Base-by-base conservation (phyloP, 1,139 yeast species). In the Chernovozyma sophiae-reginae region DNA sequence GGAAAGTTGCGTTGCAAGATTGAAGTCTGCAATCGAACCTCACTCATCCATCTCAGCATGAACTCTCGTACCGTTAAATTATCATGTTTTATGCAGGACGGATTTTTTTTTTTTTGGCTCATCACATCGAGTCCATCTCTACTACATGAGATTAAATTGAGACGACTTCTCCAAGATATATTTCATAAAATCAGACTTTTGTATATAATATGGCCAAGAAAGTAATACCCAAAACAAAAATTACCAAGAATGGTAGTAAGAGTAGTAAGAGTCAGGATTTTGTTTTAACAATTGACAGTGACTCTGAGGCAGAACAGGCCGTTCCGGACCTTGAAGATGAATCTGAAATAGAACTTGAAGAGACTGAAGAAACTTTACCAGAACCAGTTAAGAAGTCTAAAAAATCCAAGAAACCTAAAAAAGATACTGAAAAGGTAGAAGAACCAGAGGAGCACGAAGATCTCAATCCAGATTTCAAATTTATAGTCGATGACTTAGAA, bases 391-490 rank as follows among this genome's bases (percentile, higher is more conserved):
- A 41, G 31, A 46, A 47, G 40, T 53, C 50, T 45, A 52, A 51
- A 34, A 57, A 56, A 41, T 58, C 54, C 32, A 55, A 57, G 45
- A 56, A 59, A 30, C 52, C 51, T 19, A 48, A 55, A 34, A 50
- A 54, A 41, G 42, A 44, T 1, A 42, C 39, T 17, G 32, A 37
- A 30, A 25, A 13, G 3, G 44, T 48, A 32, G 68, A 58, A 17
- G 62, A 62, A 22, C 68, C 65, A 25, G 69, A 62, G 6, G 58
- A 49, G 27, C 66, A 70, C 15, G 69, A 70, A 19, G 84, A 79
- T 40, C 68, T 90, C 35, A 80, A 82, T 43, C 87, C 90, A 22
- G 79, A 81, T 39, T 90, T 90, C 55, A 68, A 73, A 23, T 79
- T 87, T 47, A 73, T 75, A 13, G 62, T 79, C 19, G 94, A 82